A percentile compares a stretch with the other conserved stretches of the same genome.
phyloP scores from a whole-genome alignment of 1,284 basidiomycete genomes.

The Pseudozyma pruni region DNA sequence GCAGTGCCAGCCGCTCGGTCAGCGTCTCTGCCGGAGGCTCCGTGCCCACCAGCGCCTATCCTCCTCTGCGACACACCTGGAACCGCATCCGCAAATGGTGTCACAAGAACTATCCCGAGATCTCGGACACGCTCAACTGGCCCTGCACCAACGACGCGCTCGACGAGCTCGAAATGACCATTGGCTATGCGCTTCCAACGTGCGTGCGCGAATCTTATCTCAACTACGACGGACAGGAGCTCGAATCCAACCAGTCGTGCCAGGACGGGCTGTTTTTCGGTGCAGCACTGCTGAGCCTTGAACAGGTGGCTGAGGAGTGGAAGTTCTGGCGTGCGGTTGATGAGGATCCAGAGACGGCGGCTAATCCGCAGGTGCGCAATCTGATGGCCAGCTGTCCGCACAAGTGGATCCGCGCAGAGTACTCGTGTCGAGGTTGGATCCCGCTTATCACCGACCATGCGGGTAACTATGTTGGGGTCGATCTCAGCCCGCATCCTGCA shows the following conservation, averaged over 20 bases:
- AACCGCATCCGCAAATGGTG: slow-evolving; percentile 60
- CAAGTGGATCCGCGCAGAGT: slow-evolving; percentile 87
- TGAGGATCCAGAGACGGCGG: slow-evolving; percentile 60
- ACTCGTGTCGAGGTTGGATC: slow-evolving; percentile 95
- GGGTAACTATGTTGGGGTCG: slow-evolving; percentile 96
- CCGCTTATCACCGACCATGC: slow-evolving; percentile 91
- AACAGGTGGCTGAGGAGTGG: slow-evolving; percentile 63
- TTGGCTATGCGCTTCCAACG: slow-evolving; percentile 58
- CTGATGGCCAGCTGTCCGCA: slow-evolving; percentile 88
- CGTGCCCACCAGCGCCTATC: slow-evolving; percentile 57
- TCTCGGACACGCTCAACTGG: slow-evolving; percentile 66
- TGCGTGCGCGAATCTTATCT: slow-evolving; percentile 64
- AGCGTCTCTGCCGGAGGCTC: slow-evolving; percentile 38
- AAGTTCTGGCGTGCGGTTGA: slow-evolving; percentile 65
- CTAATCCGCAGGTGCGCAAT: slow-evolving; percentile 54
- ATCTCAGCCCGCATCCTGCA: slow-evolving; percentile 79
- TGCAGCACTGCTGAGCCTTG: slow-evolving; percentile 59
- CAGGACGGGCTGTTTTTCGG: slow-evolving; percentile 66
- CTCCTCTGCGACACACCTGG: slow-evolving; percentile 65
- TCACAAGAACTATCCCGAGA: slow-evolving; percentile 59
- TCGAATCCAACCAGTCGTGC: slow-evolving; percentile 63
- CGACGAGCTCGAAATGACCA: slow-evolving; percentile 59
- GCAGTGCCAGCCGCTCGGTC: slow-evolving; percentile 14
- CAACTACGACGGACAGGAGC: slow-evolving; percentile 64
- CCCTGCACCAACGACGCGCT: slow-evolving; percentile 57